Evolutionary conservation across 169 alveolate genomes (phyloP), one percentile per base, ranked within the genome.

Genomic region (Ichthyophthirius multifiliis): DNA sequence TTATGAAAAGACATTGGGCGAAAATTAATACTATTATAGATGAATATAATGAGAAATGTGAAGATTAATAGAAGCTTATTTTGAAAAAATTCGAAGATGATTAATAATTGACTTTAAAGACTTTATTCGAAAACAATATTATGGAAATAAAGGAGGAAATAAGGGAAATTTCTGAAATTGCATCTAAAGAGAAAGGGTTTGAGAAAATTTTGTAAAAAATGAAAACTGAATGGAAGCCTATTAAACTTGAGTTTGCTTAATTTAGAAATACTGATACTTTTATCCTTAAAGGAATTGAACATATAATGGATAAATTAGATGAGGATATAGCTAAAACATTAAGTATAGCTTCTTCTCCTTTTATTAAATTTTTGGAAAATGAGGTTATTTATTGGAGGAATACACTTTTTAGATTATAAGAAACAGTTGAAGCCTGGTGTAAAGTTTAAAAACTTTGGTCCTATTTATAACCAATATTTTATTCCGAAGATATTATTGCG

Each of bases 381-480:
- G 87, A 86, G 64, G 93, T 87, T 30, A 78, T 89, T 35, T 77
- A 75, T n/a, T 92, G 96, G 96, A 87, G 91, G 48, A 76, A 85
- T 31, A 85, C 86, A 20, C 81, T 91, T 15, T 79, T 87, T 32
- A 92, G 88, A 75, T 90, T 91, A 7, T 83, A 92, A 83, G 96
- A 92, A 71, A 89, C 89, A 15, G 81, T 92, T 15, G 96, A 92
- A 67, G 94, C 89, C 16, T 92, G 96, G 96, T 74, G 89, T 18
- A 92, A 92, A 76, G 89, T 89, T 5, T 82, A 92, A 76, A 92
- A 90, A 79, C 85, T 89, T 62, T 85, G 93, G 89, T 75, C 86
- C 0, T 91, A 92, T 73, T 79, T 92, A 10, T 87, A 91, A 83
- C 96, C 93, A 18, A 92, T 92, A 35, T 92, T 92, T 67, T 87